Percentiles rank a stretch among this genome's conserved stretches.
Conservation (phyloP, 1,139 yeast genomes). For the Blastobotrys illinoisensis region DNA sequence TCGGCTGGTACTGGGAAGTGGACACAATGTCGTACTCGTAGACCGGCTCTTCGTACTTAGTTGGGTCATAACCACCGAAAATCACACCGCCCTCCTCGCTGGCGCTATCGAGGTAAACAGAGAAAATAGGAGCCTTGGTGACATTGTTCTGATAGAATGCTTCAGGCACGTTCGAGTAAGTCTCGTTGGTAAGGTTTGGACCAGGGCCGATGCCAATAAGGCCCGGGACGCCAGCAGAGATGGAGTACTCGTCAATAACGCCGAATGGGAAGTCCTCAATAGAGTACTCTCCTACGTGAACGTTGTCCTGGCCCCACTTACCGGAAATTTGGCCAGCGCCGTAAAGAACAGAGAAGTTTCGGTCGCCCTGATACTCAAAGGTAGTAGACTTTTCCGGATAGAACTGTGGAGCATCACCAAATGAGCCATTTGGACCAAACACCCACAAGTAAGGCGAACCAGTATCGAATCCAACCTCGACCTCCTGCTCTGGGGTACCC, state of each 20-base stretch:
- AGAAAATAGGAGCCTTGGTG: conserved; percentile 51
- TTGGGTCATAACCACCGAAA: conserved; percentile 56
- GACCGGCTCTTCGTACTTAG: conserved; percentile 35
- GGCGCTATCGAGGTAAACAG: conserved; percentile 35
- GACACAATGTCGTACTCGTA: conserved; percentile 23
- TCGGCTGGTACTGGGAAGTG: conserved; percentile 8
- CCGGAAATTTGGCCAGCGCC: conserved; percentile 67
- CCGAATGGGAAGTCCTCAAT: conserved; percentile 50
- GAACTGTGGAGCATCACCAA: conserved; percentile 32
- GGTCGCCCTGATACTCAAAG: conserved; percentile 16
- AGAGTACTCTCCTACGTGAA: conserved; percentile 40
- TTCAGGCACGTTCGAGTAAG: conserved; percentile 56
- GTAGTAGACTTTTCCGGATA: conserved; percentile 26
- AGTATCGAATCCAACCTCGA: conserved; percentile 36
- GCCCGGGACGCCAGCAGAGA: conserved; percentile 33
- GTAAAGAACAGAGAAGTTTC: conserved; percentile 43
- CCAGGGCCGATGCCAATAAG: conserved; percentile 33
- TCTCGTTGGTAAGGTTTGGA: conserved; percentile 21
- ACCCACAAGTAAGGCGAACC: conserved; percentile 43
- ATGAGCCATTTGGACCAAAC: conserved; percentile 29
- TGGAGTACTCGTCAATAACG: conserved; percentile 23
- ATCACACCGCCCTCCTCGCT: conserved; percentile 43
- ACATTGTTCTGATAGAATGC: conserved; percentile 50
- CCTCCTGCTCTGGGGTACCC: conserved; percentile 32
- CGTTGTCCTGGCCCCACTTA: conserved; percentile 55